Base-by-base conservation (phyloP, 1,139 yeast genomes). In the Kurtzmaniella natalensis region DNA sequence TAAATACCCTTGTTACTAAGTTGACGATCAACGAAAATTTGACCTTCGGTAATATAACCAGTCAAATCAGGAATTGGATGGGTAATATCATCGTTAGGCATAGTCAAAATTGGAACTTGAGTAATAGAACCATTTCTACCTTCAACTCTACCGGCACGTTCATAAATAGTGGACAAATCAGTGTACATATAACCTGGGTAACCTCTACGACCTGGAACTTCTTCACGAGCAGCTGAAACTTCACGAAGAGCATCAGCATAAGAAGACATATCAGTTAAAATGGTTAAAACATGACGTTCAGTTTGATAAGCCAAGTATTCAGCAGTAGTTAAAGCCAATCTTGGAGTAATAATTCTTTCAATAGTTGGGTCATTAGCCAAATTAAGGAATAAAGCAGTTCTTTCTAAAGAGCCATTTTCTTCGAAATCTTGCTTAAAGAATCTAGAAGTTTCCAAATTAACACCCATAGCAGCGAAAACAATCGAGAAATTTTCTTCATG, bases 141-240 rank as follows among this genome's bases (percentile, higher is more conserved):
- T 70, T 94, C 98, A 45, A 92, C 98, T 73, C 99, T 84, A 61
- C 99, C 99, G 30, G 99, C 99, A 72, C 99, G 85, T 72, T 92
- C 99, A 64, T 92, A 92, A 57, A 92, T 88, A 41, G 97, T 92
- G 36, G 97, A 85, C 73, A 92, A 86, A 81, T 92, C 98, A 34
- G 99, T 92, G 71, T 92, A 92, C 99, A 92, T 92, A 66, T 92
- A 92, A 84, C 99, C 99, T 45, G 99, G 99, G 68, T 92, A 92
- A 73, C 99, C 99, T 81, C 99, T 88, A 78, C 99, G 88, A 75
- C 99, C 99, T 56, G 99, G 99, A 32, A 92, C 99, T 71, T 92
- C 99, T 71, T 92, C 99, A 76, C 99, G 86, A 34, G 99, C 99
- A 42, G 99, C 98, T 41, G 97, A 88, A 36, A 92, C 98, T 72